These are phyloP conservation scores for Deinandra increscens DNA, from an alignment of 129 eudicot species.

Conservation along the genomic window DNA sequence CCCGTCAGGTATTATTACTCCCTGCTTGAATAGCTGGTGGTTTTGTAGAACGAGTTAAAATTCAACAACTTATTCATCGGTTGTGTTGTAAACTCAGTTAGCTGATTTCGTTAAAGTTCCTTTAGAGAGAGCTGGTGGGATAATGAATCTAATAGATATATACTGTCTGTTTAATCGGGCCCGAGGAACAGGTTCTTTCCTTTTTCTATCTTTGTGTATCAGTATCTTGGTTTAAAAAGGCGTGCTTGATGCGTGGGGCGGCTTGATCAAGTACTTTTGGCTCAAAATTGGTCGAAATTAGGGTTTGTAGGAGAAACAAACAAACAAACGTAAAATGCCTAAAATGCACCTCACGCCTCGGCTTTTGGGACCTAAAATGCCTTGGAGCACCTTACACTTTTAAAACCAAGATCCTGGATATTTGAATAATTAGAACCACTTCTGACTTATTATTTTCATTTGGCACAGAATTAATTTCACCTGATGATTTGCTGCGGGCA, in stretches of 20 bases:
- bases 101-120: slow-evolving; percentile 98
- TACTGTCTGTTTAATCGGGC: slow-evolving; percentile 99
- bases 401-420: not conserved
- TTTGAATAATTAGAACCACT: not conserved
- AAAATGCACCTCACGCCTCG: too few relatives aligned
- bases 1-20: slow-evolving; percentile 76
- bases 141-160: slow-evolving; percentile 86
- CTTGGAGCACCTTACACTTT: too few relatives aligned
- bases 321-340: too few relatives aligned
- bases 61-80: slow-evolving; percentile 18
- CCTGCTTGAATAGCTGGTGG: not conserved
- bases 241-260: too few relatives aligned
- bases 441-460: not conserved
- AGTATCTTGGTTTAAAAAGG: not conserved
- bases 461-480: slow-evolving; percentile 79
- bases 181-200: slow-evolving; percentile 77
- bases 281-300: too few relatives aligned
- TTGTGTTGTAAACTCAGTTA: slow-evolving; percentile 44
- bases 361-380: too few relatives aligned
- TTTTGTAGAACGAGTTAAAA: not conserved
- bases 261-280: too few relatives aligned
- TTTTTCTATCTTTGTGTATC: not conserved
- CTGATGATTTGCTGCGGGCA: slow-evolving; percentile 93
- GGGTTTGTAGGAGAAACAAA: too few relatives aligned
- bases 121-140: slow-evolving; percentile 95